Evolutionary conservation across 257 asterid genomes (phyloP), one percentile per base, ranked within the genome.

Genomic region (Fraxinus anomala): DNA sequence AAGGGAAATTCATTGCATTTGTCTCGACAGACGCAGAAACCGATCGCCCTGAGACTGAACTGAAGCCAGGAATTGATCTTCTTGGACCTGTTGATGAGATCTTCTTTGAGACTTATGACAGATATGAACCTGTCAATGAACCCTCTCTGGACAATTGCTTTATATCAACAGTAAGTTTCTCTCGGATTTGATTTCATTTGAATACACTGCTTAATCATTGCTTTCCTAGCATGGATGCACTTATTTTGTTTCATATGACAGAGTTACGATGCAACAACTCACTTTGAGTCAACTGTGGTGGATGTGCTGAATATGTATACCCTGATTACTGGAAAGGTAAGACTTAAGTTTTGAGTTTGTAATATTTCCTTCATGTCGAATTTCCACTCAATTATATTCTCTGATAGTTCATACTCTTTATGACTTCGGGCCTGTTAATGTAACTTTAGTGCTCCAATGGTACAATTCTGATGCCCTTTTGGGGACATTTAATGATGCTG

Each of bases 71-170:
- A 6, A 87, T 93, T 74, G 97, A 89, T 86, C 98, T 95, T 82
- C 96, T 95, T 26, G 99, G 99, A 73, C 91, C 93, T 40, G 99
- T 95, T 87, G 99, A 95, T 77, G 99, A 95, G 92, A 91, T 92
- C 51, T 89, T 95, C 87, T 95, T 82, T 68, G 99, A 95, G 88
- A 91, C 93, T 73, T 91, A 90, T 37, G 99, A 95, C 91, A 82
- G 96, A 90, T 89, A 42, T 76, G 99, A 91, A 83, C 98, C 99
- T 72, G 98, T 89, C 81, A 95, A 95, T 37, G 97, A 95, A 83
- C 92, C 93, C 70, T 76, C 96, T 74, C 78, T 90, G 80, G 99
- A 95, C 93, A 95, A 91, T 81, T 95, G 99, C 89, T 91, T 92
- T 79, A 76, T 95, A 85, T 93, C 99, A 80, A 85, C 96, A 2